phyloP scores from a whole-genome alignment of 148 eudicot genomes.

The Camellia sinensis region DNA sequence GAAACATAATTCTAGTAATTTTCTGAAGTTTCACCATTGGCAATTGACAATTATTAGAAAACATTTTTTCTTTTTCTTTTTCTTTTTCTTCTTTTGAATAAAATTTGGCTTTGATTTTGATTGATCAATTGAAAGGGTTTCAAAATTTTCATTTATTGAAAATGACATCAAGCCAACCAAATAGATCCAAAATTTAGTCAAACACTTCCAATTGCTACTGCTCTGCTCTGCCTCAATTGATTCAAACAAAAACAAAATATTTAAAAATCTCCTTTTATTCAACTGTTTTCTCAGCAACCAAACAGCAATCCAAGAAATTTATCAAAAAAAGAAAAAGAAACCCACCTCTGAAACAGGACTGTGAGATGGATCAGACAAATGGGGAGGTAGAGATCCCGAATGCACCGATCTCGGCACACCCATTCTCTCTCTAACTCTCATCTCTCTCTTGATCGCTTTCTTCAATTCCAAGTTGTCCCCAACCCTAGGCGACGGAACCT shows the following conservation, averaged over 20 bases:
- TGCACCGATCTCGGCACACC: constrained; percentile 31
- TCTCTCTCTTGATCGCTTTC: constrained; percentile 29
- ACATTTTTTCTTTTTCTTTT: too few relatives aligned
- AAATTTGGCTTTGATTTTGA: background rate
- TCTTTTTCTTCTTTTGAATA: too few relatives aligned
- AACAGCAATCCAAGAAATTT: background rate
- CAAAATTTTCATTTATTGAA: background rate
- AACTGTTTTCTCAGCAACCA: background rate
- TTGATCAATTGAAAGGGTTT: background rate
- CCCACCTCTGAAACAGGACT: constrained; percentile 87
- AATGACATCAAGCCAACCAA: background rate
- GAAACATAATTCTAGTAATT: too few relatives aligned
- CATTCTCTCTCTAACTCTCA: constrained; percentile 35
- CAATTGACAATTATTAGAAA: background rate
- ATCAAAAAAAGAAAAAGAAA: background rate
- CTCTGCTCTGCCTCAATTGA: background rate
- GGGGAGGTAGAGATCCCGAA: constrained; percentile 57
- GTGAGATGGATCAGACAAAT: constrained; percentile 97
- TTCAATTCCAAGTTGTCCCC: constrained; percentile 23
- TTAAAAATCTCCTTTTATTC: background rate
- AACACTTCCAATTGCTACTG: background rate
- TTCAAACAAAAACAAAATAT: background rate
- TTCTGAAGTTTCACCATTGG: background rate
- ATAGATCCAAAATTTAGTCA: background rate
- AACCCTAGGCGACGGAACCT: constrained; percentile 46